phyloP scores from a whole-genome alignment of 2,329 filamentous ascomycete genomes.

The Malbranchea zuffiana region DNA sequence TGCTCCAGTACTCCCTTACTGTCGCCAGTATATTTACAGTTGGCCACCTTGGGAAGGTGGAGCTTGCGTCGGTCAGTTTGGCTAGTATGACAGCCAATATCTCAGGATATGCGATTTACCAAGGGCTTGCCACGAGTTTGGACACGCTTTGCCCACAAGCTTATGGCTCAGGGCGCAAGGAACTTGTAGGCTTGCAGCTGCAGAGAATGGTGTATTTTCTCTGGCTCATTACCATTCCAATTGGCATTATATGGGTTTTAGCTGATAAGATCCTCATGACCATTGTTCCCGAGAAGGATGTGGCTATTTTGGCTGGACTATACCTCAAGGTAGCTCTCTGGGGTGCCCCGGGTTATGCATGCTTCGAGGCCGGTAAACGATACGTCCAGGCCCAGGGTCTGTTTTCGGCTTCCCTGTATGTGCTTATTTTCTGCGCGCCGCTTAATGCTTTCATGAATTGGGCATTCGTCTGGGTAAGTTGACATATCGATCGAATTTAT shows the following conservation, averaged over 20 bases:
- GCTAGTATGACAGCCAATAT: constrained; percentile 73
- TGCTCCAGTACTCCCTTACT: constrained; percentile 76
- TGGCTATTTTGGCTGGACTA: constrained; percentile 58
- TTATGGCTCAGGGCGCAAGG: constrained; percentile 81
- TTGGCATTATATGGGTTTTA: constrained; percentile 59
- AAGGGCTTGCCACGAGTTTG: constrained; percentile 77
- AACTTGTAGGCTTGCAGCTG: constrained; percentile 73
- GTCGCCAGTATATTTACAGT: constrained; percentile 70
- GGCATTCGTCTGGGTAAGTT: constrained; percentile 61
- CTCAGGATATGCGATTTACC: constrained; percentile 64
- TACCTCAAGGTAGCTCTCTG: constrained; percentile 61
- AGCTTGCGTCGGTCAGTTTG: constrained; percentile 56
- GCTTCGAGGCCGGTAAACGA: constrained; percentile 71
- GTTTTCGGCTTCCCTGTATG: constrained; percentile 74
- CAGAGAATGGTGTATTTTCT: constrained; percentile 74
- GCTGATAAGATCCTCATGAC: constrained; percentile 53
- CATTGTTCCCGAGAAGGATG: constrained; percentile 61
- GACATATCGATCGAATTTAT: background rate
- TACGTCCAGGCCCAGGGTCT: constrained; percentile 79
- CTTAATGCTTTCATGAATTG: constrained; percentile 73
- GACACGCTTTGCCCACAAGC: constrained; percentile 92
- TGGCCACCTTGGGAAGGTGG: constrained; percentile 60
- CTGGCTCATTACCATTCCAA: constrained; percentile 59
- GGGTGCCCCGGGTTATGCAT: constrained; percentile 64
- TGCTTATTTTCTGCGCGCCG: constrained; percentile 70